phyloP scores from a whole-genome alignment of 257 asterid species.

The Dorcoceras hygrometricum region DNA sequence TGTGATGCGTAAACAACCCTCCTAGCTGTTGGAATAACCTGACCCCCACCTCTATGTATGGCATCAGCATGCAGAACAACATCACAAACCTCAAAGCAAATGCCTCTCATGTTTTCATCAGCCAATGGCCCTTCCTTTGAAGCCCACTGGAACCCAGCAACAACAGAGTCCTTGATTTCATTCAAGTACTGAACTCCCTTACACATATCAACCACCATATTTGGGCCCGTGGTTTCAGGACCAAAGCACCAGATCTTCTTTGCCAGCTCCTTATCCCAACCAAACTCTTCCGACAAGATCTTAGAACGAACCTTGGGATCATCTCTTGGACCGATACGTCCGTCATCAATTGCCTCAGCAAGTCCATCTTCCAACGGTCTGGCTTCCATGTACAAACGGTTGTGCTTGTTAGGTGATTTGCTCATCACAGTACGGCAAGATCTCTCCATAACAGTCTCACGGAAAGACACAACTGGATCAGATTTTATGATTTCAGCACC shows the following conservation, averaged over 20 bases:
- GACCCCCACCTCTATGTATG: conserved; percentile 44
- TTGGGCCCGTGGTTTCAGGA: conserved; percentile 42
- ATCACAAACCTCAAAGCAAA: conserved; percentile 41
- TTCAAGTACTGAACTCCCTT: conserved; percentile 42
- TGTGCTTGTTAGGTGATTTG: conserved; percentile 44
- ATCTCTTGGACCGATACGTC: conserved; percentile 43
- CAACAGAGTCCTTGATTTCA: conserved; percentile 43
- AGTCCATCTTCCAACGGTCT: conserved; percentile 43
- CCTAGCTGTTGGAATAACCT: conserved; percentile 38
- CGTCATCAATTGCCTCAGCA: conserved; percentile 45
- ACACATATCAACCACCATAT: conserved; percentile 45
- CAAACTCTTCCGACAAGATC: conserved; percentile 38
- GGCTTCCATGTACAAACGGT: conserved; percentile 47
- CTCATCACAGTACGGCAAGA: conserved; percentile 42
- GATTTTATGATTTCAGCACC: conserved; percentile 39
- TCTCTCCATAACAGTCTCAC: conserved; percentile 39
- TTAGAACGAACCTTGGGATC: conserved; percentile 38
- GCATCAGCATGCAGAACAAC: conserved; percentile 44
- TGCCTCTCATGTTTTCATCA: conserved; percentile 46
- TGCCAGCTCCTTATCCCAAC: conserved; percentile 47
- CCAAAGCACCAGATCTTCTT: conserved; percentile 44
- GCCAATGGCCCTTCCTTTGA: conserved; percentile 41
- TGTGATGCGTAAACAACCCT: conserved; percentile 37
- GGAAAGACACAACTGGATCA: conserved; percentile 43
- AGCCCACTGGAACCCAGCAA: conserved; percentile 47